A percentile compares a stretch with the other conserved stretches of the same genome.
Evolutionary conservation across 2,329 filamentous ascomycete genomes (phyloP).

Genomic region (Harringtonia aguacate): DNA sequence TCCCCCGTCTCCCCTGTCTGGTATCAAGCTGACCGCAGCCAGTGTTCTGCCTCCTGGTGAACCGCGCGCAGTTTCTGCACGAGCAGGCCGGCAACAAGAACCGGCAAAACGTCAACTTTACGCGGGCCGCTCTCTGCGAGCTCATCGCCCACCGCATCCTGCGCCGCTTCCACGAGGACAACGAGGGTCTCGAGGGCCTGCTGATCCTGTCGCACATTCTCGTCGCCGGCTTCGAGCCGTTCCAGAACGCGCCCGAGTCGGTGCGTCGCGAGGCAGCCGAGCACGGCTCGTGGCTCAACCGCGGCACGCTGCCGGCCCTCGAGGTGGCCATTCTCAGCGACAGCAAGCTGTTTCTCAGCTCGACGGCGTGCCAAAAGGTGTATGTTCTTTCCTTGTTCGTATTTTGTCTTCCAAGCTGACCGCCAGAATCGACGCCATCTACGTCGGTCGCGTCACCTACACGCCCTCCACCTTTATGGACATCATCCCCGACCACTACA

Average conservation of each 20-base stretch:
- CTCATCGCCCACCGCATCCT: constrained; percentile 69
- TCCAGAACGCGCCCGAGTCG: constrained; percentile 66
- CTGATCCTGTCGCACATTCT: constrained; percentile 68
- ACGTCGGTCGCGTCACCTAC: constrained; percentile 69
- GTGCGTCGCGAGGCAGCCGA: constrained; percentile 46
- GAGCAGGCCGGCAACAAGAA: constrained; percentile 68
- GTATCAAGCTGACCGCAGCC: not conserved
- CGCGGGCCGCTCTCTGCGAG: constrained; percentile 69
- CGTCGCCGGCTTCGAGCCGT: constrained; percentile 75
- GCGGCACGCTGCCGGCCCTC: constrained; percentile 60
- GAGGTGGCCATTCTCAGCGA: constrained; percentile 78
- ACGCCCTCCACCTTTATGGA: constrained; percentile 74
- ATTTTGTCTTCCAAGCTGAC: not conserved
- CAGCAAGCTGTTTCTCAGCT: constrained; percentile 67
- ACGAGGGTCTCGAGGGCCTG: constrained; percentile 58
- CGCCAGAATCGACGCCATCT: constrained; percentile 60
- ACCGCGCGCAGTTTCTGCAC: constrained; percentile 66
- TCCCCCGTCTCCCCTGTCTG: not conserved
- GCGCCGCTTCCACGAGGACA: constrained; percentile 68
- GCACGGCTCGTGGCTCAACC: constrained; percentile 31
- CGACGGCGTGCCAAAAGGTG: constrained; percentile 71
- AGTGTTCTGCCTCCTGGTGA: constrained; percentile 76
- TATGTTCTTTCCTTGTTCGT: constrained; percentile 16
- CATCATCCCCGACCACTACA: constrained; percentile 78
- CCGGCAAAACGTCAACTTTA: constrained; percentile 71